phyloP scores from a whole-genome alignment of 495 filamentous ascomycete genomes.

The Neurospora sp. region DNA sequence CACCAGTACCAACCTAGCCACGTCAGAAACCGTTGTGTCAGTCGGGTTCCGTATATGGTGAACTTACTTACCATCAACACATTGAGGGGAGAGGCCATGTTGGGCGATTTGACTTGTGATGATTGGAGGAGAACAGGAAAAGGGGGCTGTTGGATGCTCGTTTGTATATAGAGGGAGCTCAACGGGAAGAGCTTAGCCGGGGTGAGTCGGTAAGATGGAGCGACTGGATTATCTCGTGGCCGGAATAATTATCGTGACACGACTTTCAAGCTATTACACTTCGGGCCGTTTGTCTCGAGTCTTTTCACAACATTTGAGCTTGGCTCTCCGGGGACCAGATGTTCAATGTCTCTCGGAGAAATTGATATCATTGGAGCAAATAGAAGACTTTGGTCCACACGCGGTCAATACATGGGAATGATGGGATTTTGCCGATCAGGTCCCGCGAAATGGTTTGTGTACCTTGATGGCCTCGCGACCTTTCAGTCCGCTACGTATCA shows the following conservation, averaged over 20 bases:
- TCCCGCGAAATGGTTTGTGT: neutral
- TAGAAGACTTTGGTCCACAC: neutral
- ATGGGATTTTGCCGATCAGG: neutral
- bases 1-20: slow-evolving; percentile 69
- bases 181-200: neutral
- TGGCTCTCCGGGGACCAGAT: neutral
- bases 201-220: neutral
- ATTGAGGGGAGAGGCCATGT: slow-evolving; percentile 37
- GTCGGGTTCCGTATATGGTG: slow-evolving; percentile 1
- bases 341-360: neutral
- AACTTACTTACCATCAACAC: slow-evolving; percentile 69
- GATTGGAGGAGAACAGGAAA: neutral
- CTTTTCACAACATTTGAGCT: neutral
- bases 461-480: neutral
- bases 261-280: neutral
- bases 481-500: neutral
- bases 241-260: neutral
- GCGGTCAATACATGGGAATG: neutral
- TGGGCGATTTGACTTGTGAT: neutral
- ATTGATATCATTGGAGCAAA: neutral
- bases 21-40: neutral
- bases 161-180: neutral
- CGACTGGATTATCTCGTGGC: neutral
- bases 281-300: neutral
- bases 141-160: neutral